Evolutionary conservation across 2,329 filamentous ascomycete species (phyloP), one percentile per base, ranked within the genome.

Genomic region (Eutypella sp.): DNA sequence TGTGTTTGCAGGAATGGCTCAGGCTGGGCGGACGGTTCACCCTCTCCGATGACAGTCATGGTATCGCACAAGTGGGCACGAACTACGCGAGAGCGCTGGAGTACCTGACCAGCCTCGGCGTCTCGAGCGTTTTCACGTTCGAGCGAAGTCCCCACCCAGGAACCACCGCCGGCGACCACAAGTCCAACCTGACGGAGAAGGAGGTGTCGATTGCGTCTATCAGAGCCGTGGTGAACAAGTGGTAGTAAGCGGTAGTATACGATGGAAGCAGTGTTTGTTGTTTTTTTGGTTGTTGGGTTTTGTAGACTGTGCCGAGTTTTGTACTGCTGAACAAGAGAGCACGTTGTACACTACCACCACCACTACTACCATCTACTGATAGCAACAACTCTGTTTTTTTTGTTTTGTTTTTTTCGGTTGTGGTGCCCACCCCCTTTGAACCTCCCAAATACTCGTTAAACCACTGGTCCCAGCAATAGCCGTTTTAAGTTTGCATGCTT

Each of bases 41-140:
- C 44, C 76, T 99, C 57, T 96, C 89, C 6, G 93, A 99, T 65
- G 93, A 99, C 67, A 96, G 90, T 64, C 93, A 99, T 70, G 88
- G 88, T 33, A 78, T 89, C 47, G 85, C 79, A 2, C 92, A 99
- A 62, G 78, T 99, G 5, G 89, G 84, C n/a, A 84, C 89, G 42
- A 92, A 95, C 62, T 97, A 93, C 69, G 61, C 65, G 39, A 79
- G 78, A 34, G 81, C 87, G 5, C 67, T 95, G 47, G 73, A 79
- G 1, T 96, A 87, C 63, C 70, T 95, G 46, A 75, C 81, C 52
- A 75, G 71, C 48, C 68, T 89, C 11, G 84, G 82, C 4, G 80
- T 92, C 22, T 60, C 68, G 25, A 72, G 81, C 47, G 69, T 93
- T 2, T 84, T 77, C 76, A 79, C 75, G 4, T 63, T 80, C 22